Base-by-base conservation (phyloP, 164 flowering plant genomes). In the Hamamelis virginiana region DNA sequence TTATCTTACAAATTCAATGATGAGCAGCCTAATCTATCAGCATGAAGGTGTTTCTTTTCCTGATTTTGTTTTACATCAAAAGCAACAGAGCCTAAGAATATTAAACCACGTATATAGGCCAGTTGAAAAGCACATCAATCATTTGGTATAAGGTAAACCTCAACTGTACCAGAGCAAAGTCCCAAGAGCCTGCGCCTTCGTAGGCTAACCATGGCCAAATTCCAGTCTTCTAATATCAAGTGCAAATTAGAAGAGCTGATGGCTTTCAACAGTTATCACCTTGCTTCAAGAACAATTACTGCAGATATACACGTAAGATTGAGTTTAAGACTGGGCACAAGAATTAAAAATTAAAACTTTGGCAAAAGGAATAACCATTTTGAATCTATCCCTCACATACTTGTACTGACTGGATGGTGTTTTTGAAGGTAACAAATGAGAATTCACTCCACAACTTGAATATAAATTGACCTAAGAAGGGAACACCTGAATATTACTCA, bases 161-260 rank as follows among this genome's bases (percentile, higher is more conserved):
- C 43, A 63, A 48, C 23, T 23, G 53, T 87, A 91, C 97, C 96
- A 26, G 90, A 52, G 71, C 82, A 80, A 62, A 87, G 83, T 72
- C 89, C 91, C 76, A 91, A 69, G 50, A 86, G 89, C 73, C 70
- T 91, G 75, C 97, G 94, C 77, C 97, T 82, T 51, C 98, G 77
- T 70, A 94, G 71, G 87, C 98, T 94, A 76, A 94, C 98, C 98
- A 94, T 94, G 50, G 71, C 68, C 68, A 76, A 60, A 57, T 45
- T 72, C 41, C 21, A 21, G 55, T 16, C 25, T 72, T 63, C 70
- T 66, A 67, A 26, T 46, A 43, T 57, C 27, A 75, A n/a, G 63
- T 8, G 53, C 59, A 75, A 33, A 70, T 53, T 55, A 58, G 55
- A 58, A 62, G 25, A 64, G 74, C 61, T 59, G 57, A 64, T 56